phyloP scores from a whole-genome alignment of 148 eudicot species.

The Heliosperma pusillum region DNA sequence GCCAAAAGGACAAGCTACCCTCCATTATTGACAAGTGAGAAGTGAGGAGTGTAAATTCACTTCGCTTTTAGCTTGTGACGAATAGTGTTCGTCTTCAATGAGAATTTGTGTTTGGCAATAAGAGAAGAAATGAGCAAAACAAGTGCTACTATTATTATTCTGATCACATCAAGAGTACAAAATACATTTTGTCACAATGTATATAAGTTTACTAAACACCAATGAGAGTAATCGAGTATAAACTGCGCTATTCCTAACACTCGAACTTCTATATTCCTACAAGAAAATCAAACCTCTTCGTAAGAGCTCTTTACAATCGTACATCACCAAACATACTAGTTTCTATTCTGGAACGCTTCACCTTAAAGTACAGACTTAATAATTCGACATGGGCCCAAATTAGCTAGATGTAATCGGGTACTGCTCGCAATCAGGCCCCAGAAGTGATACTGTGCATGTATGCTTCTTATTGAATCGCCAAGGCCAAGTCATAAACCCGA shows the following conservation, averaged over 20 bases:
- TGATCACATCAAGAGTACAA: neutral
- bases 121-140: too few species aligned
- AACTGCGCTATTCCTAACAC: neutral
- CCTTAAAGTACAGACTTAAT: neutral
- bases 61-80: too few species aligned
- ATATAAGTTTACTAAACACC: neutral
- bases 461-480: constrained; percentile 4
- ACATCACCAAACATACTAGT: neutral
- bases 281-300: neutral
- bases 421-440: neutral
- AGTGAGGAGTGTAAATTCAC: too few species aligned
- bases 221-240: neutral
- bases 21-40: too few species aligned
- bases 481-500: neutral
- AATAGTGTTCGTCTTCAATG: too few species aligned
- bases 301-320: constrained; percentile 7
- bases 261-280: neutral
- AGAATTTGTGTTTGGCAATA: too few species aligned
- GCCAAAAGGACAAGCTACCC: too few species aligned
- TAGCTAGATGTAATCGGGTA: neutral
- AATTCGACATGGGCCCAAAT: neutral
- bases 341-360: neutral
- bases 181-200: neutral
- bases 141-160: neutral
- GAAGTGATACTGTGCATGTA: neutral